Percentiles rank a stretch among this genome's conserved stretches.
These are phyloP conservation scores for Babesia divergens DNA, from an alignment of 169 alveolate species.

Conservation along the genomic window DNA sequence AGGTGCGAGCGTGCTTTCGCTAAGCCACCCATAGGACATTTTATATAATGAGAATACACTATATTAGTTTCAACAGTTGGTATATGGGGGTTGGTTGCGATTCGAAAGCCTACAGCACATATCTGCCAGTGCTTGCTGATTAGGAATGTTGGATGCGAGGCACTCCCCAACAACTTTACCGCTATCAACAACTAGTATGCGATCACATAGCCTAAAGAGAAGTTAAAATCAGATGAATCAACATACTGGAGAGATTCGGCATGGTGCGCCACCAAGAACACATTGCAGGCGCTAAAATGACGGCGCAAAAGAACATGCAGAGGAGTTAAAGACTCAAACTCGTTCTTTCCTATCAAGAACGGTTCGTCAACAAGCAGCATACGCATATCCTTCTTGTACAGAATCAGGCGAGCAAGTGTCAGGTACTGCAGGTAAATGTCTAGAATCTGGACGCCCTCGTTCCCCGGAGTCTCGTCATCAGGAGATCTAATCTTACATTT, in stretches of 20 bases:
- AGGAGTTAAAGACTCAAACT: constrained; percentile 19
- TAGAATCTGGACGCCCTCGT: constrained; percentile 3
- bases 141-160: constrained; percentile 5
- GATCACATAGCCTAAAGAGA: constrained; percentile 51
- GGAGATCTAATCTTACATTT: not conserved
- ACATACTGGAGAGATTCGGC: constrained; percentile 50
- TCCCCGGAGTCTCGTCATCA: not conserved
- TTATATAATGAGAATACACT: not conserved
- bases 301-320: constrained; percentile 39
- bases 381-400: constrained; percentile 45
- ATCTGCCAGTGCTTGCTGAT: constrained; percentile 5
- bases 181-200: constrained; percentile 41
- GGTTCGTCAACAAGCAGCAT: constrained; percentile 62
- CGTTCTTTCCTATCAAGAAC: not conserved
- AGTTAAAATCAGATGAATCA: not conserved
- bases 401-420: constrained; percentile 46
- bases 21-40: constrained; percentile 69
- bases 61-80: not conserved
- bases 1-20: constrained; percentile 66
- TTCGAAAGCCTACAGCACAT: constrained; percentile 1
- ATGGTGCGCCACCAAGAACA: constrained; percentile 62
- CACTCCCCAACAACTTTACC: constrained; percentile 55
- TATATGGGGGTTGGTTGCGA: not conserved
- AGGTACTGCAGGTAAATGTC: constrained; percentile 59
- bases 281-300: constrained; percentile 35